A percentile compares a stretch with the other conserved stretches of the same genome.
Evolutionary conservation across 352 stramenopile species (phyloP).

Genomic region (Globisporangium splendens): DNA sequence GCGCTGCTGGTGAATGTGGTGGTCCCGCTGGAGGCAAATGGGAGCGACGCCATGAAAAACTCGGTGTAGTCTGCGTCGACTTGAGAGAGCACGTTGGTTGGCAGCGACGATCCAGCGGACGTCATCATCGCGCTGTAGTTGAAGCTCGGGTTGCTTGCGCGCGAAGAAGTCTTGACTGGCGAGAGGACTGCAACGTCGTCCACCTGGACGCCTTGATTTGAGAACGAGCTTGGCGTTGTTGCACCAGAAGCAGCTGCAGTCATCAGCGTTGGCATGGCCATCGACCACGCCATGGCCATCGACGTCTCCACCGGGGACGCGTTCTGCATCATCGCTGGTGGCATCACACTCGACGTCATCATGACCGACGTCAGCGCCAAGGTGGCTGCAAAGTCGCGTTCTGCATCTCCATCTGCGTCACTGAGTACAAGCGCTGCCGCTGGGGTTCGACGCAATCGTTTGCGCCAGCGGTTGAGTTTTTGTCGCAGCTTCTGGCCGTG

Average conservation of each 20-base stretch:
- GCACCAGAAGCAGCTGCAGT: background rate
- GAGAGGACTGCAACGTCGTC: background rate
- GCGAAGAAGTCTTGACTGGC: slow-evolving; percentile 1
- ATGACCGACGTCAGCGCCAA: slow-evolving; percentile 11
- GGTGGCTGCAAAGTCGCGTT: slow-evolving; percentile 9
- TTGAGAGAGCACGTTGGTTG: background rate
- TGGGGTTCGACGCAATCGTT: slow-evolving; percentile 22
- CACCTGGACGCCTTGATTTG: background rate
- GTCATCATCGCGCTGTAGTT: background rate
- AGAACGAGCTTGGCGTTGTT: background rate
- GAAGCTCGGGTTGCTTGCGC: slow-evolving; percentile 2
- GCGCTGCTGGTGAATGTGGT: slow-evolving; percentile 1
- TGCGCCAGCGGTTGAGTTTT: slow-evolving; percentile 44
- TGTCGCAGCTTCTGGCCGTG: slow-evolving; percentile 49
- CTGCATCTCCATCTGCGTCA: background rate
- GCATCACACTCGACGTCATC: slow-evolving; percentile 10
- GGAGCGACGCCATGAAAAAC: slow-evolving; percentile 12
- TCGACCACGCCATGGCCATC: background rate
- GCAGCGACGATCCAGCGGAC: background rate
- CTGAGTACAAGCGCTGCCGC: slow-evolving; percentile 6
- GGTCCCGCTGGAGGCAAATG: background rate
- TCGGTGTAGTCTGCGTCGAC: slow-evolving; percentile 6
- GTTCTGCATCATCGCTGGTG: background rate
- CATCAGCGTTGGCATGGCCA: background rate
- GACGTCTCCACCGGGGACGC: slow-evolving; percentile 7